phyloP scores from a whole-genome alignment of 1,284 basidiomycete genomes.

The Athelia psychrophila region DNA sequence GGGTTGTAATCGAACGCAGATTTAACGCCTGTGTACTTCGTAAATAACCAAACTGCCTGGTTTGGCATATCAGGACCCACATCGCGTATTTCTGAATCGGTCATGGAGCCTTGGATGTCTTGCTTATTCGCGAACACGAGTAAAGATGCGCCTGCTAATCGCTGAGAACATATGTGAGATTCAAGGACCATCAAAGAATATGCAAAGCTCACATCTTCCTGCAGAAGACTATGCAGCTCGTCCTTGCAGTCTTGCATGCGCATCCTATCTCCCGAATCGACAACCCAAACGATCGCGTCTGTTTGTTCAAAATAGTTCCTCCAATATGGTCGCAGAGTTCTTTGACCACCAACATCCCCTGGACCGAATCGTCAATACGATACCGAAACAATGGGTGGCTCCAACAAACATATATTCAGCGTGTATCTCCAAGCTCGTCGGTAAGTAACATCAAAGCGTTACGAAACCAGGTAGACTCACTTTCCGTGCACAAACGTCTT shows the following conservation, averaged over 20 bases:
- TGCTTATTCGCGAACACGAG: conserved; percentile 99
- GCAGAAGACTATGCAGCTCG: conserved; percentile 83
- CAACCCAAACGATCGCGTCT: conserved; percentile 98
- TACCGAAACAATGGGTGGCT: neutral
- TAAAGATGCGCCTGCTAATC: conserved; percentile 91
- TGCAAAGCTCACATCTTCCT: conserved; percentile 80
- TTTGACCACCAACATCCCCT: conserved; percentile 99
- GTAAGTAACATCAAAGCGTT: conserved; percentile 12
- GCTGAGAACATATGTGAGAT: conserved; percentile 41
- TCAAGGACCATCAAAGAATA: conserved; percentile 7
- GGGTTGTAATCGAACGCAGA: conserved; percentile 75
- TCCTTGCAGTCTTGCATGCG: conserved; percentile 87
- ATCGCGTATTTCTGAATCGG: conserved; percentile 77
- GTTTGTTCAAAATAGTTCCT: conserved; percentile 99
- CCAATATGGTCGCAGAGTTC: conserved; percentile 96
- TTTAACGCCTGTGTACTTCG: conserved; percentile 61
- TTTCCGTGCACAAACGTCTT: conserved; percentile 90
- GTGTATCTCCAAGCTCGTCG: conserved; percentile 63
- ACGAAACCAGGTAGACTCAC: conserved; percentile 46
- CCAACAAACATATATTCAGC: conserved; percentile 83
- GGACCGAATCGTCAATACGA: conserved; percentile 4
- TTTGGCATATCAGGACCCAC: conserved; percentile 44
- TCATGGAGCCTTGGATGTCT: conserved; percentile 88
- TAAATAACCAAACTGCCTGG: neutral
- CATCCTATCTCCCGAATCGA: conserved; percentile 90